Base-by-base conservation (phyloP, 495 filamentous ascomycete genomes). In the Penicillium pulvis region DNA sequence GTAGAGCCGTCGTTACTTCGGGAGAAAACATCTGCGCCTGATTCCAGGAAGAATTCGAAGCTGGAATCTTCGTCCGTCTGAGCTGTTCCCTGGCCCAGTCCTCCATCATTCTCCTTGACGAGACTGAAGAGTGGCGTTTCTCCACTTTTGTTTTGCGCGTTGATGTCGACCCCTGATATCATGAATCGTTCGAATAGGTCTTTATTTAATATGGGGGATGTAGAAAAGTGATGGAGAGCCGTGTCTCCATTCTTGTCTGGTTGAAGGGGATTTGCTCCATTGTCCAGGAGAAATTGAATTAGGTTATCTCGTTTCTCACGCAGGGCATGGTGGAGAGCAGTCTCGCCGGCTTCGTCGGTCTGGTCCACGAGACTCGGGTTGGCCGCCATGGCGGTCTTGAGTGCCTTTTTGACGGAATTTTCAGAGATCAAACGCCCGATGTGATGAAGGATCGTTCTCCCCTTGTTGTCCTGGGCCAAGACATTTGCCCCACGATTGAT, bases 21-120 rank as follows among this genome's bases (percentile, higher is more conserved):
- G 4, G 60, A 58, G 47, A 62, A 62, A n/a, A 75, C 52, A 59
- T 75, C 64, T 20, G 62, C 66, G 2, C 63, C 63, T 35, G 20
- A 19, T 26, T 51, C 19, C 17, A 52, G 14, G 23, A 63, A 49
- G 43, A 52, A 43, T 1, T 43, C 39, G 36, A 55, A 53, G 12
- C 0, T 20, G 14, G 12, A 7, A 12, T 44, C 17, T 30, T 45
- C n/a, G 19, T 46, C 2, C n/a, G 47, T 33, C n/a, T 28, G 47
- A 23, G 47, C n/a, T 26, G 16, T 12, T 16, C 19, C 7, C 30
- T 10, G 11, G 17, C 5, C 4, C n/a, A 2, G 14, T 50, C 4
- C 5, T 20, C 36, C 20, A 20, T 10, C 14, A 5, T 43, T 16
- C 5, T 47, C 9, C 9, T 14, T n/a, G 20, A 55, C 4, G 46